These are phyloP conservation scores for Dipodascus albidus DNA, from an alignment of 805 yeast species.

Conservation along the genomic window DNA sequence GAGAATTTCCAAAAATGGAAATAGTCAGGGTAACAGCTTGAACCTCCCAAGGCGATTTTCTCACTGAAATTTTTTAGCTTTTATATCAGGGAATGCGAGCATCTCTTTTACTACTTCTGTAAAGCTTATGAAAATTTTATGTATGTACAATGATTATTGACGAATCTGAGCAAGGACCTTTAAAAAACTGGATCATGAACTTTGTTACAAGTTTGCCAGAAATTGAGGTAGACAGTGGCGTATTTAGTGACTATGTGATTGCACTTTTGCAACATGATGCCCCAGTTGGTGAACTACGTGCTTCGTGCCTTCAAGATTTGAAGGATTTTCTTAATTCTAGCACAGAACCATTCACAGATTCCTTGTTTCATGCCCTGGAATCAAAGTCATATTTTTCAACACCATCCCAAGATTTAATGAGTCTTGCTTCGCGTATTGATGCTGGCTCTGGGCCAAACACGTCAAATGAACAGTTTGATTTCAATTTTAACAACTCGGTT, in stretches of 20 bases:
- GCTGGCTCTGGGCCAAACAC: not conserved
- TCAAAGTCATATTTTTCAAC: conserved; percentile 7
- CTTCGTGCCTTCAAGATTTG: conserved; percentile 26
- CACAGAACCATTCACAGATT: conserved; percentile 24
- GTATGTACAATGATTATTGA: conserved; percentile 10
- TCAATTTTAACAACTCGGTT: not conserved
- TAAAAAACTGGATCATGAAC: conserved; percentile 17
- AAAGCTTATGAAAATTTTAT: too few relatives aligned
- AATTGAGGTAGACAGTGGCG: conserved; percentile 32
- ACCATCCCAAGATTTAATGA: not conserved
- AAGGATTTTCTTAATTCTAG: conserved; percentile 29
- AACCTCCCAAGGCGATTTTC: not conserved
- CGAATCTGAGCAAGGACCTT: conserved; percentile 7
- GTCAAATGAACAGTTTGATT: not conserved
- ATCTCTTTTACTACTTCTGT: not conserved
- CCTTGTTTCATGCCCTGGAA: conserved; percentile 24
- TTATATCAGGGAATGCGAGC: not conserved
- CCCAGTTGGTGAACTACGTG: conserved; percentile 25
- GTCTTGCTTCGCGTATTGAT: not conserved
- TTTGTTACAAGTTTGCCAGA: conserved; percentile 6
- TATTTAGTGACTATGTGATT: conserved; percentile 34
- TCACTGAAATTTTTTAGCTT: not conserved
- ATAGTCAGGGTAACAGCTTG: not conserved
- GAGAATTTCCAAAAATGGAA: not conserved
- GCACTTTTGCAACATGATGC: conserved; percentile 31